Percentiles rank a stretch among this genome's conserved stretches.
These are phyloP conservation scores for Arthrobotrys megalospora DNA, from an alignment of 2,329 filamentous ascomycete species.

Conservation along the genomic window DNA sequence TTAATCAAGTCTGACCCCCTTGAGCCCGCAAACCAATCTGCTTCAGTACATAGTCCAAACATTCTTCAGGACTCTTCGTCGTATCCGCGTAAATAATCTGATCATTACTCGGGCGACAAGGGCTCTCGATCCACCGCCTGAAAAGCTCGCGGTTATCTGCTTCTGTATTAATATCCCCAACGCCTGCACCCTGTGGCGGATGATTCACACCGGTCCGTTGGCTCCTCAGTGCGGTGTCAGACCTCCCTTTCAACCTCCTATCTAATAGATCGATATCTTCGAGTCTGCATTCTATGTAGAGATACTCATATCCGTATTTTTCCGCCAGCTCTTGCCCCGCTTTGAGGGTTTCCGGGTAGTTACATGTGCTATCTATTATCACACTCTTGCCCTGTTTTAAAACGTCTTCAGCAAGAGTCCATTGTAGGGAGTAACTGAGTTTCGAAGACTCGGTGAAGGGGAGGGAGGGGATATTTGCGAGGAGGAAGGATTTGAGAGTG, in stretches of 20 bases:
- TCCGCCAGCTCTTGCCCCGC: constrained; percentile 65
- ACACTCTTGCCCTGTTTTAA: constrained; percentile 66
- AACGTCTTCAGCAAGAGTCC: constrained; percentile 66
- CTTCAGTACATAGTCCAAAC: constrained; percentile 63
- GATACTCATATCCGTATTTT: constrained; percentile 63
- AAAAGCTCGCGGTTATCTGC: constrained; percentile 63
- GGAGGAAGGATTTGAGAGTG: constrained; percentile 66
- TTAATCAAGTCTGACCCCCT: not conserved
- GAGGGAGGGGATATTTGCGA: constrained; percentile 62
- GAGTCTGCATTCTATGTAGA: constrained; percentile 66
- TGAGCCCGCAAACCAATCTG: constrained; percentile 49
- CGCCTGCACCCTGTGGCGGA: constrained; percentile 62
- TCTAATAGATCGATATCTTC: constrained; percentile 66
- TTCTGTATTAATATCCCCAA: constrained; percentile 49
- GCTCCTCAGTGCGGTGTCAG: constrained; percentile 64
- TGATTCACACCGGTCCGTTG: constrained; percentile 65
- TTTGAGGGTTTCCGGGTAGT: constrained; percentile 66
- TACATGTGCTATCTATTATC: constrained; percentile 68
- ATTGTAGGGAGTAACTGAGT: constrained; percentile 66
- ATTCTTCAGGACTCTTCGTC: constrained; percentile 59
- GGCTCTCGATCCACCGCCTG: constrained; percentile 65
- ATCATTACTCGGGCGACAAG: constrained; percentile 64
- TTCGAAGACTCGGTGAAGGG: constrained; percentile 66
- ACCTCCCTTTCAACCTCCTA: constrained; percentile 63
- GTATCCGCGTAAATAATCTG: constrained; percentile 64